phyloP scores from a whole-genome alignment of 768 basidiomycete species.

The Panellus pusillus region DNA sequence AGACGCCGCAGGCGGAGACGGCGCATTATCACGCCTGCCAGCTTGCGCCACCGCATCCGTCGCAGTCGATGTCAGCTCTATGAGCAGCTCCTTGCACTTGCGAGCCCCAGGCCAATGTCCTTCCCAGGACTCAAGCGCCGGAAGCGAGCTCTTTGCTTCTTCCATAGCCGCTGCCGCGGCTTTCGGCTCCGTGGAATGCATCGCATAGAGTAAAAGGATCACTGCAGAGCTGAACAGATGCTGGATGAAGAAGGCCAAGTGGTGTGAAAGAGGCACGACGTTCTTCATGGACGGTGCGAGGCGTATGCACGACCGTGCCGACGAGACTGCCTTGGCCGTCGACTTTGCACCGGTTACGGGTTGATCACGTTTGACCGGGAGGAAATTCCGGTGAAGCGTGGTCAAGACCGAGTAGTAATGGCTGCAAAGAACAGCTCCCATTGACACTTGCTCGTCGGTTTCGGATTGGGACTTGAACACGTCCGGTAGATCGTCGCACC shows the following conservation, averaged over 20 bases:
- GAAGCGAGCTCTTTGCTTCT: conserved; percentile 72
- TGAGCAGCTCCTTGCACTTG: conserved; percentile 81
- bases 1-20: conserved; percentile 25
- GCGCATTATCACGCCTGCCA: conserved; percentile 20
- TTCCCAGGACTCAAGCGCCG: conserved; percentile 77
- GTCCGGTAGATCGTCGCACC: conserved; percentile 78
- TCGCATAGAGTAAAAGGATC: conserved; percentile 80
- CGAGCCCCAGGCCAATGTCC: conserved; percentile 85
- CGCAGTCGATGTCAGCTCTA: conserved; percentile 68
- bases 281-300: conserved; percentile 84
- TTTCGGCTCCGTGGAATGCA: conserved; percentile 72
- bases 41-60: conserved; percentile 60
- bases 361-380: conserved; percentile 77
- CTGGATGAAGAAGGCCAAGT: conserved; percentile 87
- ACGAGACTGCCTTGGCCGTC: conserved; percentile 76
- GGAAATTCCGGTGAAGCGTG: conserved; percentile 84
- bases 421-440: conserved; percentile 84
- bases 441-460: conserved; percentile 79
- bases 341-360: conserved; percentile 63
- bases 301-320: conserved; percentile 82
- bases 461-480: conserved; percentile 73
- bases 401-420: conserved; percentile 89
- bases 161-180: conserved; percentile 76
- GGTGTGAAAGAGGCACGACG: conserved; percentile 81
- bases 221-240: conserved; percentile 88